Evolutionary conservation across 495 filamentous ascomycete species (phyloP).

Genomic region (Sabuloglossum arenarium): DNA sequence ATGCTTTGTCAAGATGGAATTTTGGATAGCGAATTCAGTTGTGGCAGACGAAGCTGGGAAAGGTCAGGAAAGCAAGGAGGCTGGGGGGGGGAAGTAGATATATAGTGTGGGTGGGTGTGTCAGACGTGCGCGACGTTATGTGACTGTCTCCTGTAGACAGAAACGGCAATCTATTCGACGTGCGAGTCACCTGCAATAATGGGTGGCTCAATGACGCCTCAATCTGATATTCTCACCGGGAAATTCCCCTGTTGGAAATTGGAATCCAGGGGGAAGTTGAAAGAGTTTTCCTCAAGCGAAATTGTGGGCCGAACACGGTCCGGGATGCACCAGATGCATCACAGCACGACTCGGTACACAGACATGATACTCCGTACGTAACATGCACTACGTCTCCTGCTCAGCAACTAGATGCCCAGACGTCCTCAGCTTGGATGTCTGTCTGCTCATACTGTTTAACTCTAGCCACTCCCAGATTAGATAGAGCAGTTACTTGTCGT

Average conservation of each 20-base stretch:
- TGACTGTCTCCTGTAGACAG: background rate
- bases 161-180: background rate
- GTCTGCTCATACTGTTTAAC: background rate
- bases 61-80: background rate
- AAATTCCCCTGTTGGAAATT: background rate
- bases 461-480: background rate
- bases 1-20: background rate
- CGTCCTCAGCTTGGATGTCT: too few species aligned
- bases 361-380: background rate
- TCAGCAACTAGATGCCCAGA: too few species aligned
- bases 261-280: background rate
- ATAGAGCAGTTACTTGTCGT: background rate
- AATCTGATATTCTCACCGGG: background rate
- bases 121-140: background rate
- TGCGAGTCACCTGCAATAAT: too few species aligned
- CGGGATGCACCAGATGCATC: background rate
- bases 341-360: background rate
- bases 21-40: background rate
- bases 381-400: too few species aligned
- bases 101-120: background rate
- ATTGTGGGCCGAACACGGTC: background rate
- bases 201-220: background rate
- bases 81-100: background rate
- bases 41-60: background rate
- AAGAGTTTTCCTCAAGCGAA: conserved; percentile 1